A percentile compares a stretch with the other conserved stretches of the same genome.
These are phyloP conservation scores for Pseudopyrenochaeta lycopersici DNA, from an alignment of 2,329 filamentous ascomycete genomes.

Conservation along the genomic window DNA sequence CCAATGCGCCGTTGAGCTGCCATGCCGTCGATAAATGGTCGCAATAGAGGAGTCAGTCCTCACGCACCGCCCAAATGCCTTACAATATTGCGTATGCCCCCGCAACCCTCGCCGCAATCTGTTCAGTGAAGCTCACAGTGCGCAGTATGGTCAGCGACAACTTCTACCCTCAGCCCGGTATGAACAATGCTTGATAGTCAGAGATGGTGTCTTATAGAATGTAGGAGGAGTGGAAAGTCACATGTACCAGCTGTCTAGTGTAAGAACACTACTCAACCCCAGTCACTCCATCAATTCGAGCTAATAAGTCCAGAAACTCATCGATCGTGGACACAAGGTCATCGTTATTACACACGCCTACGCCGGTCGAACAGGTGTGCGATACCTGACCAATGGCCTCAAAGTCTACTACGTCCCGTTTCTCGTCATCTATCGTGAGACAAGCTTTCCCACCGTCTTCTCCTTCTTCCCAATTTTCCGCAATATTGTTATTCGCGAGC, in stretches of 20 bases:
- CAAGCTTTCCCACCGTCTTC: slow-evolving; percentile 96
- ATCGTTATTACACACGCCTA: slow-evolving; percentile 98
- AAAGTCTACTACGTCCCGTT: slow-evolving; percentile 99
- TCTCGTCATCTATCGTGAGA: slow-evolving; percentile 91
- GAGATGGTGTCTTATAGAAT: slow-evolving; percentile 26
- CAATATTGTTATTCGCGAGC: slow-evolving; percentile 92
- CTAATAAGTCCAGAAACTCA: slow-evolving; percentile 72
- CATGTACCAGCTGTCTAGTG: slow-evolving; percentile 93
- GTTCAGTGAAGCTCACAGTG: slow-evolving; percentile 14
- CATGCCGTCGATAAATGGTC: slow-evolving; percentile 26
- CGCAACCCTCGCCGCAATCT: background rate
- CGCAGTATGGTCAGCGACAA: slow-evolving; percentile 94
- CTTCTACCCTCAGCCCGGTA: slow-evolving; percentile 94
- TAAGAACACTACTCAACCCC: slow-evolving; percentile 40
- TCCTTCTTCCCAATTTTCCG: slow-evolving; percentile 98
- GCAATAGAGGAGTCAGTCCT: slow-evolving; percentile 30
- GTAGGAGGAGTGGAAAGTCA: slow-evolving; percentile 91
- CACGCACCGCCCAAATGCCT: slow-evolving; percentile 59
- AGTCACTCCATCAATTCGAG: background rate
- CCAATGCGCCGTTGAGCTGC: slow-evolving; percentile 21
- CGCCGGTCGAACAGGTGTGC: slow-evolving; percentile 86
- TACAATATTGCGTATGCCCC: slow-evolving; percentile 74
- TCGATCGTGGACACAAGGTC: slow-evolving; percentile 97
- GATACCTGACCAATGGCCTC: slow-evolving; percentile 95
- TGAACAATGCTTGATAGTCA: slow-evolving; percentile 12